Evolutionary conservation across 1,139 yeast species (phyloP), one percentile per base, ranked within the genome.

Genomic region (Pneumocystis oryctolagi): DNA sequence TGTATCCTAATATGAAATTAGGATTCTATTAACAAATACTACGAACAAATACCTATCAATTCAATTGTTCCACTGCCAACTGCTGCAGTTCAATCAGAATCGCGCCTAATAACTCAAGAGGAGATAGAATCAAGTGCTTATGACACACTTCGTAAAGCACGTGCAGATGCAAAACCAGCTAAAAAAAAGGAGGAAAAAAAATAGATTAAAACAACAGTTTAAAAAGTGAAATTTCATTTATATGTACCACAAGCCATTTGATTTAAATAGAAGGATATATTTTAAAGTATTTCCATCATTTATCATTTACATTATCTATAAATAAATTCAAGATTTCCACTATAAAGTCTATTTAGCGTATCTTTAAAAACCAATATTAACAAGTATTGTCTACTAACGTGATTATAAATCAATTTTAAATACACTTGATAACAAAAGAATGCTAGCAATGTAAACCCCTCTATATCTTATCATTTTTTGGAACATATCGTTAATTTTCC

Each of bases 71-170:
- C 98, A 80, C 83, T 92, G 78, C 84, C 79, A 73, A 95, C 88
- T 81, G 81, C 84, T 73, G 78, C 81, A 71, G 73, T 79, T 71
- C 96, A 86, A 74, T 74, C 84, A 71, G 83, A 82, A 73, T 85
- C 95, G 79, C 89, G 95, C 82, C 95, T 95, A 72, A 95, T 94
- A 78, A 85, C 85, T 76, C 94, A 85, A 75, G 89, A 87, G 78
- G 80, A 89, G 78, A 78, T 79, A 76, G 74, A 72, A 64, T 74
- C 77, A 70, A 71, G 72, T 60, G 97, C 98, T 77, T 92, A 76
- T 95, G 84, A 85, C 80, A 89, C 97, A 75, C 87, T 92, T 78
- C 88, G 97, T 82, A 79, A 82, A 76, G 97, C 97, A 70, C 88
- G 92, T 84, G 84, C 92, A 73, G 89, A 87, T 75, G 89, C 92